Base-by-base conservation (phyloP, 2,329 filamentous ascomycete species). In the Aspergillus persii region DNA sequence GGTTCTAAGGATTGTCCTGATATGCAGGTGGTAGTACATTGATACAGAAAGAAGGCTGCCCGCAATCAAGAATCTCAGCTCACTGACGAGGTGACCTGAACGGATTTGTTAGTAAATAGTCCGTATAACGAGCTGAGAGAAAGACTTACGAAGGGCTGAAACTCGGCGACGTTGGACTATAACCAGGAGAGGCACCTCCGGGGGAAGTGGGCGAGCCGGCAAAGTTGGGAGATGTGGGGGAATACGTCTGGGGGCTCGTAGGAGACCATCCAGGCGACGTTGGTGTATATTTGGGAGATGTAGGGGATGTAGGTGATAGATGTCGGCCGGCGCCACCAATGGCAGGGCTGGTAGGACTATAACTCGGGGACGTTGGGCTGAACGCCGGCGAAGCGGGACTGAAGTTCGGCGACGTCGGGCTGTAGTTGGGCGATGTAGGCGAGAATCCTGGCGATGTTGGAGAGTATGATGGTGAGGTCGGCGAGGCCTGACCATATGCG, bases 401-500 rank as follows among this genome's bases (percentile, higher is more conserved):
- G 71, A 81, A 83, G 46, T 79, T 82, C 30, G 85, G 84, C 27
- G 83, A 86, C 3, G 84, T 85, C 11, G 84, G 83, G 58, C 81
- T 84, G 73, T 86, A 87, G 60, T 81, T 83, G 8, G 85, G 85
- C 46, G 84, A 86, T 0, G 84, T 85, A 23, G 84, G 83, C 5
- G 82, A 85, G 53, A 77, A 79, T 29, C 80, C 81, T 39, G 84
- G 84, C 15, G 83, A 86, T 2, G 80, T 82, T 4, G 81, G 81
- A 58, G 81, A 83, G 64, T 80, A 80, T 62, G 75, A 80, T 63
- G 79, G 79, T n/a, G 79, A 81, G 2, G 79, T 79, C 47, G 91
- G 87, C 50, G 90, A 93, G 76, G 71, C 84, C 84, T 66, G 90
- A 84, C 74, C 89, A 60, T 77, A 86, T 71, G 77, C 89, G 76